Percentiles rank a stretch among this genome's conserved stretches.
These are phyloP conservation scores for Candida sp. DNA, from an alignment of 1,139 yeast species.

Conservation along the genomic window DNA sequence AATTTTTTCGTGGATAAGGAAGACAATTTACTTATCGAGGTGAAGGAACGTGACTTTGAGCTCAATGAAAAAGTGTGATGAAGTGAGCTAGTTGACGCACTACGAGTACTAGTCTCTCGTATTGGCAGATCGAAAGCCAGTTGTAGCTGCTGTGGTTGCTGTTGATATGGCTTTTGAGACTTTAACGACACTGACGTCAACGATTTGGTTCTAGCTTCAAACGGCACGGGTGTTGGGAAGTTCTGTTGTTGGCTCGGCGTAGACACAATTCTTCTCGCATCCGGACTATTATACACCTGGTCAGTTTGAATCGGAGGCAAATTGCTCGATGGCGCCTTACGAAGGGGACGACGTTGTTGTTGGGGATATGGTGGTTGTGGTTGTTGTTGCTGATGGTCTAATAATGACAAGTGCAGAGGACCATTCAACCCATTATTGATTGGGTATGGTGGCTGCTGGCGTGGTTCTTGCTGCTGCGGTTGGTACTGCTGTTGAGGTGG, in stretches of 20 bases:
- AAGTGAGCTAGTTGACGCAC: slow-evolving; percentile 25
- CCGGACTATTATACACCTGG: slow-evolving; percentile 11
- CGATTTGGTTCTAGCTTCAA: slow-evolving; percentile 27
- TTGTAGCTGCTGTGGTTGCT: slow-evolving; percentile 6
- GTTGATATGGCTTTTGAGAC: slow-evolving; percentile 7
- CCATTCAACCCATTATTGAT: slow-evolving; percentile 2
- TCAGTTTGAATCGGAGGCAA: slow-evolving; percentile 25
- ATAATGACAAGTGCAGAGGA: slow-evolving; percentile 4
- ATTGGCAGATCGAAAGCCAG: slow-evolving; percentile 11
- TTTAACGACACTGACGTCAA: slow-evolving; percentile 25
- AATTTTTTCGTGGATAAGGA: slow-evolving; percentile 47
- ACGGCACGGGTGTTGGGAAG: slow-evolving; percentile 11
- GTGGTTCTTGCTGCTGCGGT: slow-evolving; percentile 9
- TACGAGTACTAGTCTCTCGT: slow-evolving; percentile 12
- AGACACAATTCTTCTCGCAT: slow-evolving; percentile 28
- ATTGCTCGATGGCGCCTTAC: slow-evolving; percentile 17
- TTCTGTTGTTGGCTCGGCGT: slow-evolving; percentile 23
- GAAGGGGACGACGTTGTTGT: slow-evolving; percentile 9
- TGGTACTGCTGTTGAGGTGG: slow-evolving; percentile 12
- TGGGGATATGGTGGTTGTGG: slow-evolving; percentile 6
- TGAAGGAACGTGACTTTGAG: slow-evolving; percentile 48
- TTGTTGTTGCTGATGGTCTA: slow-evolving; percentile 15
- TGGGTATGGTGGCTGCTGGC: slow-evolving; percentile 9
- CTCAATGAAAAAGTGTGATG: slow-evolving; percentile 44
- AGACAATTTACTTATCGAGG: slow-evolving; percentile 47